Percentiles rank a stretch among this genome's conserved stretches.
Evolutionary conservation across 352 stramenopile species (phyloP).

Genomic region (Chrysophaeum taylorii): DNA sequence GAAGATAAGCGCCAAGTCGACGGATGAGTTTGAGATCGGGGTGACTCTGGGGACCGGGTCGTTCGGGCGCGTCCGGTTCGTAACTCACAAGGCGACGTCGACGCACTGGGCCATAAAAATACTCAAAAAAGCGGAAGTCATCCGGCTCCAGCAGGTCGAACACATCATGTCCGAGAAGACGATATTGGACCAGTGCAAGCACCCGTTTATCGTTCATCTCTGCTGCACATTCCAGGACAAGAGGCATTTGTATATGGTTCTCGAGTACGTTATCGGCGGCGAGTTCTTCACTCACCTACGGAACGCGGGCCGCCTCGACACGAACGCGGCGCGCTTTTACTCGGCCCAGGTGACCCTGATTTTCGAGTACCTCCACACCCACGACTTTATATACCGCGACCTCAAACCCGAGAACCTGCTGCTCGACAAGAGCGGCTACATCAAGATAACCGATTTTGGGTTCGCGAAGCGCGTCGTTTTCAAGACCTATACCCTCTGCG

Average conservation of each 20-base stretch:
- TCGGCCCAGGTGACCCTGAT: slow-evolving; percentile 79
- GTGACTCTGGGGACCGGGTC: slow-evolving; percentile 89
- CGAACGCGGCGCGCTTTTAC: slow-evolving; percentile 56
- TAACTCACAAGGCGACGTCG: slow-evolving; percentile 80
- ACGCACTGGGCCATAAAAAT: slow-evolving; percentile 94
- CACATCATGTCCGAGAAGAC: slow-evolving; percentile 93
- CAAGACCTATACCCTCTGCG: slow-evolving; percentile 85
- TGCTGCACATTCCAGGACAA: slow-evolving; percentile 82
- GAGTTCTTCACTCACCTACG: slow-evolving; percentile 93
- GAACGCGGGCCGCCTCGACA: slow-evolving; percentile 82
- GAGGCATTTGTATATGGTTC: slow-evolving; percentile 90
- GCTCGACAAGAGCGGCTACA: slow-evolving; percentile 80
- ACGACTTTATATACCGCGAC: slow-evolving; percentile 90
- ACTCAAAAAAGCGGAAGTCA: slow-evolving; percentile 89
- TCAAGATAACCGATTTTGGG: slow-evolving; percentile 79
- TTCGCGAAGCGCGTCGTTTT: slow-evolving; percentile 80
- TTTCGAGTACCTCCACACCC: slow-evolving; percentile 89
- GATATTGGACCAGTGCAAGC: slow-evolving; percentile 69
- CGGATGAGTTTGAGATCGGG: slow-evolving; percentile 82
- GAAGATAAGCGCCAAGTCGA: not conserved
- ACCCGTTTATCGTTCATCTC: slow-evolving; percentile 93
- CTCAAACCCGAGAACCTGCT: slow-evolving; percentile 82
- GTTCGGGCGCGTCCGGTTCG: slow-evolving; percentile 89
- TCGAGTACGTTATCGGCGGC: slow-evolving; percentile 91
- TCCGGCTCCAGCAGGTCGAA: slow-evolving; percentile 86